phyloP scores from a whole-genome alignment of 2,329 filamentous ascomycete genomes.

The Aureobasidium sp. region DNA sequence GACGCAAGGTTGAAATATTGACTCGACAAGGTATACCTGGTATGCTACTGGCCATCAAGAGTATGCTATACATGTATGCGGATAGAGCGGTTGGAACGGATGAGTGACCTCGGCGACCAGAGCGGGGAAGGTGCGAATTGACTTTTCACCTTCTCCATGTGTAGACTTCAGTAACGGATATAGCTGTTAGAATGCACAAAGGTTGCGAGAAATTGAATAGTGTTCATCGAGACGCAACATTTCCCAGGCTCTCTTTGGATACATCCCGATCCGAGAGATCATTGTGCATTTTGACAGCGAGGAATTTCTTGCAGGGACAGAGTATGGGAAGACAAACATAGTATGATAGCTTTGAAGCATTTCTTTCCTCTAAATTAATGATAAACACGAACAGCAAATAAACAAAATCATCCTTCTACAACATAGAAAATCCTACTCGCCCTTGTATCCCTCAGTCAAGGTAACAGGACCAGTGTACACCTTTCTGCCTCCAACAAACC shows the following conservation, averaged over 20 bases:
- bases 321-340: not conserved
- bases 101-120: not conserved
- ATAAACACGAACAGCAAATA: not conserved
- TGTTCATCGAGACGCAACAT: no score
- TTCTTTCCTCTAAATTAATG: not conserved
- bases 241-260: no score
- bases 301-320: no score
- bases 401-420: not conserved
- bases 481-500: slow-evolving; percentile 13
- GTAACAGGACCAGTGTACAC: slow-evolving; percentile 15
- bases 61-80: not conserved
- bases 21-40: not conserved
- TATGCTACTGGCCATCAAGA: not conserved
- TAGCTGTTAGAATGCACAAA: not conserved
- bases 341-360: not conserved
- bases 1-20: not conserved
- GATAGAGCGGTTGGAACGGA: not conserved
- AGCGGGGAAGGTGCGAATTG: not conserved
- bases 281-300: no score
- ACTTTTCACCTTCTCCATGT: not conserved
- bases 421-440: not conserved
- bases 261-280: no score
- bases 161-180: not conserved
- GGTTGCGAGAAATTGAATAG: no score
- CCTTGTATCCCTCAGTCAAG: slow-evolving; percentile 13